Evolutionary conservation across 2,329 filamentous ascomycete genomes (phyloP).

Genomic region (Aspergillus glaucus): DNA sequence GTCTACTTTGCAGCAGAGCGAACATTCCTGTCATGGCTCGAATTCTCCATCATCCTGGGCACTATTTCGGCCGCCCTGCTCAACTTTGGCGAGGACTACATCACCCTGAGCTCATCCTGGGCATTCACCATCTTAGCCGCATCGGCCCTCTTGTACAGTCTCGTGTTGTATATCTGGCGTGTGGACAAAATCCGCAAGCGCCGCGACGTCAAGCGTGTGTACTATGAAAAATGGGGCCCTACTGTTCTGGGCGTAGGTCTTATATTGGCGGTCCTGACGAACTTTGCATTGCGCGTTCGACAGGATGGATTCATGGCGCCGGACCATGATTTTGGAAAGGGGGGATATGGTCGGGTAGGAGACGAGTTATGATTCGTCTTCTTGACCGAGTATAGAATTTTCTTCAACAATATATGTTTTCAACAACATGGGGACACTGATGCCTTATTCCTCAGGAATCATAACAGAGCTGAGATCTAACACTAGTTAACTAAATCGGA

Average conservation of each 20-base stretch:
- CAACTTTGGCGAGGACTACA: slow-evolving; percentile 62
- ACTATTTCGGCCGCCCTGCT: slow-evolving; percentile 77
- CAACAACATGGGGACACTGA: too few relatives aligned
- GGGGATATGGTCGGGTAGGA: not conserved
- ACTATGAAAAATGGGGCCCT: slow-evolving; percentile 86
- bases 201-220: slow-evolving; percentile 65
- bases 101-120: slow-evolving; percentile 64
- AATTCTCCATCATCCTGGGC: slow-evolving; percentile 92
- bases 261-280: slow-evolving; percentile 66
- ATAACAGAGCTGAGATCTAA: too few relatives aligned
- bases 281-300: slow-evolving; percentile 72
- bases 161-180: slow-evolving; percentile 80
- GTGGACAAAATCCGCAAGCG: slow-evolving; percentile 77
- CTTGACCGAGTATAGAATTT: not conserved
- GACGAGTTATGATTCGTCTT: not conserved
- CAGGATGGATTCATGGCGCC: slow-evolving; percentile 34
- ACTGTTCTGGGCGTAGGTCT: slow-evolving; percentile 67
- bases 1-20: slow-evolving; percentile 95
- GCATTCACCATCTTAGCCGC: slow-evolving; percentile 79
- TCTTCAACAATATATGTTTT: too few relatives aligned
- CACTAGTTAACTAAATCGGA: too few relatives aligned
- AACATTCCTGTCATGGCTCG: slow-evolving; percentile 94
- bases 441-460: too few relatives aligned
- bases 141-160: slow-evolving; percentile 71
- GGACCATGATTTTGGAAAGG: slow-evolving; percentile 4